phyloP scores from a whole-genome alignment of 176 grass and related monocot species.

The Juncus effusus region DNA sequence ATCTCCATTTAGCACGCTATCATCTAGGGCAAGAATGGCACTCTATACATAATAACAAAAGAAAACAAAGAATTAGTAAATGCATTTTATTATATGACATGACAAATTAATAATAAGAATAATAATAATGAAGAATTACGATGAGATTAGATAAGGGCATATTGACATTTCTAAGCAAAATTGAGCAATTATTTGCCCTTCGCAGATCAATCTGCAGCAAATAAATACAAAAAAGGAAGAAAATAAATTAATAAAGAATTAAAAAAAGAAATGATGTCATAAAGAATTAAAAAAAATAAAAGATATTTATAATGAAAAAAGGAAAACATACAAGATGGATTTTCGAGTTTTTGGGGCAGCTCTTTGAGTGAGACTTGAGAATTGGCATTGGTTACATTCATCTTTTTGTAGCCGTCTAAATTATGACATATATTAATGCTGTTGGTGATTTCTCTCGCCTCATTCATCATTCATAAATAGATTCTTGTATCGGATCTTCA shows the following conservation, averaged over 20 bases:
- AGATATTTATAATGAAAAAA: no score
- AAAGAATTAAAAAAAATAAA: no score
- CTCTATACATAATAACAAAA: constrained; percentile 40
- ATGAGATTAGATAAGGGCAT: constrained; percentile 88
- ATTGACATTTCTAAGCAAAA: constrained; percentile 99
- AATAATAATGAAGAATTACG: constrained; percentile 35
- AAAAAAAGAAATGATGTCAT: no score
- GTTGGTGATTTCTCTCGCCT: no score
- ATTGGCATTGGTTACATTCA: no score
- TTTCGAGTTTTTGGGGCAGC: constrained; percentile 72
- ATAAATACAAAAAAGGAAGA: constrained; percentile 7
- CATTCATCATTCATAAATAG: no score
- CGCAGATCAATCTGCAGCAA: constrained; percentile 81
- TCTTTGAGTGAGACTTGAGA: constrained; percentile 59
- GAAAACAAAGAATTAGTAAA: constrained; percentile 6
- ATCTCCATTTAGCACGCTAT: constrained; percentile 82
- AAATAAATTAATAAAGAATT: no score
- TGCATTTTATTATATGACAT: constrained; percentile 1
- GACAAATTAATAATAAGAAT: constrained; percentile 2
- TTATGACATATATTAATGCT: no score
- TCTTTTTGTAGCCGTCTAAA: no score
- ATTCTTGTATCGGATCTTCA: no score
- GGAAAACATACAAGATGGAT: constrained; percentile 72
- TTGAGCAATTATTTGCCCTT: constrained; percentile 92
- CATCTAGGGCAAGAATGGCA: constrained; percentile 80